These are phyloP conservation scores for Fusarium acutatum DNA, from an alignment of 2,329 filamentous ascomycete genomes.

Conservation along the genomic window DNA sequence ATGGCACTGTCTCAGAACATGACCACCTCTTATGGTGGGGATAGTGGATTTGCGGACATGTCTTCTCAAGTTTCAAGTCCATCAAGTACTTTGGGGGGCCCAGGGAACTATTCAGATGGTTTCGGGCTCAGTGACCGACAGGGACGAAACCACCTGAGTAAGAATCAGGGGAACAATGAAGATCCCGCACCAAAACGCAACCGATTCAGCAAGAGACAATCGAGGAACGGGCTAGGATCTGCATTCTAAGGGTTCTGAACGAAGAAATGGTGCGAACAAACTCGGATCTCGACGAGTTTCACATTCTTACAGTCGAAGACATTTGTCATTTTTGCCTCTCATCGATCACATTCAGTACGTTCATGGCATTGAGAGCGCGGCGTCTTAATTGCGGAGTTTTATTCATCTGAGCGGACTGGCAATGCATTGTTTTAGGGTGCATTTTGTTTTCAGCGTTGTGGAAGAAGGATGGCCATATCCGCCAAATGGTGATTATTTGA, in stretches of 20 bases:
- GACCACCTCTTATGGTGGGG: constrained; percentile 70
- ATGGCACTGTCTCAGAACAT: constrained; percentile 79
- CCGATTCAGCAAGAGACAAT: constrained; percentile 90
- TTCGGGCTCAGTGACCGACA: constrained; percentile 60
- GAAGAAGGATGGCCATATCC: constrained; percentile 3
- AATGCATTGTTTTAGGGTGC: constrained; percentile 39
- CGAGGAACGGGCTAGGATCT: constrained; percentile 90
- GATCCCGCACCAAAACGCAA: constrained; percentile 64
- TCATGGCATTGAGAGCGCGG: constrained; percentile 47
- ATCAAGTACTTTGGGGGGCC: constrained; percentile 73
- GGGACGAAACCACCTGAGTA: constrained; percentile 66
- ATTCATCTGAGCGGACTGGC: constrained; percentile 33
- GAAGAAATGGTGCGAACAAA: constrained; percentile 15
- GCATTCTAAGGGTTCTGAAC: constrained; percentile 68
- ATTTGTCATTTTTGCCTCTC: constrained; percentile 33
- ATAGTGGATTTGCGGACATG: constrained; percentile 74
- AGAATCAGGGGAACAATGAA: constrained; percentile 65
- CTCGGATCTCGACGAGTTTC: constrained; percentile 7
- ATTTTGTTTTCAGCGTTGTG: constrained; percentile 36
- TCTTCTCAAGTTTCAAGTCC: constrained; percentile 79
- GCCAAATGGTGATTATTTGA: not conserved
- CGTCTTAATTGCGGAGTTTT: constrained; percentile 44
- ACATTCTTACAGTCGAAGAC: constrained; percentile 20
- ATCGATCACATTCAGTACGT: constrained; percentile 39
- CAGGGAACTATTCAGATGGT: constrained; percentile 61